Percentiles rank a stretch among this genome's conserved stretches.
Evolutionary conservation across 495 filamentous ascomycete genomes (phyloP).

Genomic region (Penicillium longicatenatum): DNA sequence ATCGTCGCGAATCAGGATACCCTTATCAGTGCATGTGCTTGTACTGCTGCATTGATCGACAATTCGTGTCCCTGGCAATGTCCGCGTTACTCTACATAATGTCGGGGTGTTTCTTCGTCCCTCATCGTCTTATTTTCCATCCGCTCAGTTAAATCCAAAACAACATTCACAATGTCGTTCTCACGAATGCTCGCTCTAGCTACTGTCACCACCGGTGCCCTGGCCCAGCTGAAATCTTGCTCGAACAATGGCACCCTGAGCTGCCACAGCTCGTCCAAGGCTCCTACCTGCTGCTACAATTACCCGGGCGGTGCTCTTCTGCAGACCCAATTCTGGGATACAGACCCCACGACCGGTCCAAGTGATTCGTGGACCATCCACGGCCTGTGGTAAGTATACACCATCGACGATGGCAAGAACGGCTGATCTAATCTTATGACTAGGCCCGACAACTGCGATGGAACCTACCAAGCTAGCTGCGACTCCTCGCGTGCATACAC

Average conservation of each 20-base stretch:
- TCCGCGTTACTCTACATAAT: conserved; percentile 14
- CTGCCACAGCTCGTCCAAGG: conserved; percentile 39
- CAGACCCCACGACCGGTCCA: conserved; percentile 61
- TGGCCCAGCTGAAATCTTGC: conserved; percentile 32
- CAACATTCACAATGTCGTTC: neutral
- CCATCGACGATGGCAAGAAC: neutral
- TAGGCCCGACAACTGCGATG: conserved; percentile 79
- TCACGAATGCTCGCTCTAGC: conserved; percentile 29
- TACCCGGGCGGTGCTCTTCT: conserved; percentile 71
- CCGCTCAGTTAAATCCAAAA: neutral
- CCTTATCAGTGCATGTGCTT: conserved; percentile 40
- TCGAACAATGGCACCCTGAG: conserved; percentile 34
- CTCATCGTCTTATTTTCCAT: neutral
- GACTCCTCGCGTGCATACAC: conserved; percentile 62
- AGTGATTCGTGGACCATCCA: conserved; percentile 81
- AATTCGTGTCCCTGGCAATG: conserved; percentile 8
- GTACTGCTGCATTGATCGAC: conserved; percentile 19
- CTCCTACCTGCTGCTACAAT: conserved; percentile 76
- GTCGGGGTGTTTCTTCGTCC: neutral
- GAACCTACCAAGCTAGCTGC: conserved; percentile 69
- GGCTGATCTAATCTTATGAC: neutral
- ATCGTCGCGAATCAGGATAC: conserved; percentile 35
- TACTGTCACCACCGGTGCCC: conserved; percentile 23
- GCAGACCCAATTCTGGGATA: conserved; percentile 84
- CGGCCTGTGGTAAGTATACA: conserved; percentile 62